phyloP scores from a whole-genome alignment of 208 protist species.

The Leishmania tarentolae region DNA sequence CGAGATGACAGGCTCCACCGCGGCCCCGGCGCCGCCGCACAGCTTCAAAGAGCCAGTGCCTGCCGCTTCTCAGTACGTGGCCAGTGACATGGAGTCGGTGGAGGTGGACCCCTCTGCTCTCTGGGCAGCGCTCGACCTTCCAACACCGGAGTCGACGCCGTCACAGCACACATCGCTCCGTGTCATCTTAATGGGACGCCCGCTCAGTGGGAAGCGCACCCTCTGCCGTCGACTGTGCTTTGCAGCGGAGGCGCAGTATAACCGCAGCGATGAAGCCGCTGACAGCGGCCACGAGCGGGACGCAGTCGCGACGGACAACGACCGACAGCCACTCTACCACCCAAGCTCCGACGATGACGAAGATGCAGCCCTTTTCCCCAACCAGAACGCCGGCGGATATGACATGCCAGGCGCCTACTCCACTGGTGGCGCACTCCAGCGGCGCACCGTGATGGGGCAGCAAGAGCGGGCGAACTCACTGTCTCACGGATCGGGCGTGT shows the following conservation, averaged over 20 bases:
- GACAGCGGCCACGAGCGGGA: conserved; percentile 7
- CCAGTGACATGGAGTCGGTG: conserved; percentile 18
- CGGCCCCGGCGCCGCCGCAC: not conserved
- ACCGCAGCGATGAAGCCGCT: conserved; percentile 3
- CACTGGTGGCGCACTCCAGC: conserved; percentile 13
- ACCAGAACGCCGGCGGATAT: conserved; percentile 4
- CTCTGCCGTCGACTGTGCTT: conserved; percentile 61
- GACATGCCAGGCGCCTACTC: conserved; percentile 19
- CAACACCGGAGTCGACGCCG: conserved; percentile 37
- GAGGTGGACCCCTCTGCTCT: conserved; percentile 28
- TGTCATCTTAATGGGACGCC: conserved; percentile 72
- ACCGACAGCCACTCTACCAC: conserved; percentile 31
- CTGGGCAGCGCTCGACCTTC: conserved; percentile 63
- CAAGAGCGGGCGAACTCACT: conserved; percentile 27
- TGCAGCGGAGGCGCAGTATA: conserved; percentile 60
- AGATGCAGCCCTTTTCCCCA: conserved; percentile 6
- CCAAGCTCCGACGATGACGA: conserved; percentile 23
- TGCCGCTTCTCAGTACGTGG: not conserved
- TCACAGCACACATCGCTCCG: conserved; percentile 48
- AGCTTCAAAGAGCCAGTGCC: not conserved
- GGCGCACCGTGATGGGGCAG: conserved; percentile 2
- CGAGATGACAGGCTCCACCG: not conserved
- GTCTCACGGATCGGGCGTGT: conserved; percentile 60
- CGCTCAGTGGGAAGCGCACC: conserved; percentile 77
- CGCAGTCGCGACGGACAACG: conserved; percentile 16